Percentiles rank a stretch among this genome's conserved stretches.
phyloP scores from a whole-genome alignment of 2,329 filamentous ascomycete species.

The Calonectria henricotiae region DNA sequence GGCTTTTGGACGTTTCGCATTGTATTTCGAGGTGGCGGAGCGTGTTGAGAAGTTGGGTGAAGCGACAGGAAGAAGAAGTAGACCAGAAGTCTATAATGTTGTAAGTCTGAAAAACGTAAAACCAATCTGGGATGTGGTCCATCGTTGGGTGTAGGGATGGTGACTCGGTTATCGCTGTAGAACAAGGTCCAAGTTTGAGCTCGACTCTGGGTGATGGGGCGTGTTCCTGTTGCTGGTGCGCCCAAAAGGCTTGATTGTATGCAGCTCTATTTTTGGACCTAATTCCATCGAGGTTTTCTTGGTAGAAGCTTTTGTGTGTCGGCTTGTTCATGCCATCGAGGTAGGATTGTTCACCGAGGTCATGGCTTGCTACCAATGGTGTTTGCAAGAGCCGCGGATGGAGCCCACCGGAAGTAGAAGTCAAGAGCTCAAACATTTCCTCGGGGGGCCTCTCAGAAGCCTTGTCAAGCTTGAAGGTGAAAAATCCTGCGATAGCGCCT shows the following conservation, averaged over 20 bases:
- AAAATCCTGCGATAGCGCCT: constrained; percentile 43
- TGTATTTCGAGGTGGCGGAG: constrained; percentile 42
- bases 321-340: constrained; percentile 21
- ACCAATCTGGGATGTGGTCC: constrained; percentile 44
- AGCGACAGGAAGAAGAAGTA: constrained; percentile 32
- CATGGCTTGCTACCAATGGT: constrained; percentile 1
- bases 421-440: constrained; percentile 38
- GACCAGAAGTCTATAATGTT: constrained; percentile 39
- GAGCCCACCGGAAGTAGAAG: constrained; percentile 29
- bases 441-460: constrained; percentile 39
- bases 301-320: constrained; percentile 12
- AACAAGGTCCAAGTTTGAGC: not conserved
- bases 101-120: constrained; percentile 37
- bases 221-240: constrained; percentile 35
- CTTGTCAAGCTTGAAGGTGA: constrained; percentile 41
- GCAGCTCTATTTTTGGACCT: constrained; percentile 33
- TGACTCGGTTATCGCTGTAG: not conserved
- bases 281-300: constrained; percentile 26
- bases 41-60: constrained; percentile 42
- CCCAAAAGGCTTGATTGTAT: constrained; percentile 28
- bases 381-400: constrained; percentile 22
- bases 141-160: too few species aligned
- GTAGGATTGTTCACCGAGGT: constrained; percentile 3
- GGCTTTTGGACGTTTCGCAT: constrained; percentile 21
- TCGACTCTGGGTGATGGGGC: not conserved